Evolutionary conservation across 1,139 yeast species (phyloP).

Genomic region (Geotrichum restrictum): DNA sequence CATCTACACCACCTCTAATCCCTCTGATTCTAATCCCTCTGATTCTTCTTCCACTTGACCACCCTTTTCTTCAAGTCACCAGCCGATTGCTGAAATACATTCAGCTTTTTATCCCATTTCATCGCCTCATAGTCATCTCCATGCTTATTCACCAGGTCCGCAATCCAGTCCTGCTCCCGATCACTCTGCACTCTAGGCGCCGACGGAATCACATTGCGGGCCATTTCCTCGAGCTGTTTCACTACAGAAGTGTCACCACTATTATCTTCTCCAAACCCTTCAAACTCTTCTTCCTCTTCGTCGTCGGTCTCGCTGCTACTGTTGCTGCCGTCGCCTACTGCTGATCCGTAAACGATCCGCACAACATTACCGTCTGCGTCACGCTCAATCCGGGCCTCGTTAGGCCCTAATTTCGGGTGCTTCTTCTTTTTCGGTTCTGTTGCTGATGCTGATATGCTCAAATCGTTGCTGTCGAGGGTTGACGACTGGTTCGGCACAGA

Average conservation of each 20-base stretch:
- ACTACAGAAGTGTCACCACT: constrained; percentile 48
- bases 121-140: constrained; percentile 86
- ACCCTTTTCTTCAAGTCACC: constrained; percentile 75
- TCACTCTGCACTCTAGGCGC: constrained; percentile 60
- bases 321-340: constrained; percentile 34
- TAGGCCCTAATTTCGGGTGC: constrained; percentile 45
- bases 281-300: constrained; percentile 30
- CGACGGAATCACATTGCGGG: constrained; percentile 47
- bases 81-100: constrained; percentile 76
- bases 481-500: constrained; percentile 5
- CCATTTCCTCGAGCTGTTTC: constrained; percentile 63
- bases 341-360: constrained; percentile 67
- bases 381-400: constrained; percentile 75
- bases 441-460: background rate
- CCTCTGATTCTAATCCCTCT: constrained; percentile 25
- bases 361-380: constrained; percentile 69
- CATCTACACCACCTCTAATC: too few relatives aligned
- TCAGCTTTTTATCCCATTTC: constrained; percentile 87
- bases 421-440: background rate
- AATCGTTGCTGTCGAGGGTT: background rate
- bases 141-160: constrained; percentile 61
- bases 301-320: constrained; percentile 34
- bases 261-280: constrained; percentile 25
- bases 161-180: constrained; percentile 74
- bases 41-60: constrained; percentile 57